Evolutionary conservation across 768 basidiomycete species (phyloP).

Genomic region (Termitomyces sp.): DNA sequence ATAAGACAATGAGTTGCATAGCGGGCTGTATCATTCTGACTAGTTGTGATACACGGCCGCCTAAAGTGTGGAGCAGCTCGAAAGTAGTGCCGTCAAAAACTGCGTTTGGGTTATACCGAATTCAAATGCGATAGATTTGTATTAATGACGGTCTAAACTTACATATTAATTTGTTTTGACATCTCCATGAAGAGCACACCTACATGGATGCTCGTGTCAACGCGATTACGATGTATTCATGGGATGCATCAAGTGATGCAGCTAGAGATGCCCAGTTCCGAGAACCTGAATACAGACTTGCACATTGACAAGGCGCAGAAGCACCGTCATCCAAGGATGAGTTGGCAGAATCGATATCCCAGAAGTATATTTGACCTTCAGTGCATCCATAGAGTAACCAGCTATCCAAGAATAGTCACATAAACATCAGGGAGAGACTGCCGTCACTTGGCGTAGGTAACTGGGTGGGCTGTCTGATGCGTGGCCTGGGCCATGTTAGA

Average conservation of each 20-base stretch:
- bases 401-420: conserved; percentile 38
- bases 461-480: neutral
- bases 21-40: conserved; percentile 30
- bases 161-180: neutral
- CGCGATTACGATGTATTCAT: conserved; percentile 18
- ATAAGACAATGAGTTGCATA: conserved; percentile 25
- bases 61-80: conserved; percentile 14
- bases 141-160: conserved; percentile 13
- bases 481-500: conserved; percentile 9
- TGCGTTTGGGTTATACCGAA: neutral
- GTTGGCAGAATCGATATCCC: conserved; percentile 27
- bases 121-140: conserved; percentile 2
- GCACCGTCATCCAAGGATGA: neutral
- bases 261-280: conserved; percentile 9
- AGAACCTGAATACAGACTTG: conserved; percentile 6
- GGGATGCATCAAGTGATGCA: conserved; percentile 6
- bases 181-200: conserved; percentile 2
- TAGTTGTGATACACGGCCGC: conserved; percentile 17
- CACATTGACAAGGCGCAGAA: conserved; percentile 4
- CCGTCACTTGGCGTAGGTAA: conserved; percentile 3
- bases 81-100: conserved; percentile 4
- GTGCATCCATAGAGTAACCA: conserved; percentile 43
- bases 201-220: conserved; percentile 20
- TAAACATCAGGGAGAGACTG: conserved; percentile 20
- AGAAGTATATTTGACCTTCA: conserved; percentile 36